A percentile compares a stretch with the other conserved stretches of the same genome.
Conservation (phyloP, 2,329 filamentous ascomycete species). For the Penicillium sp. region DNA sequence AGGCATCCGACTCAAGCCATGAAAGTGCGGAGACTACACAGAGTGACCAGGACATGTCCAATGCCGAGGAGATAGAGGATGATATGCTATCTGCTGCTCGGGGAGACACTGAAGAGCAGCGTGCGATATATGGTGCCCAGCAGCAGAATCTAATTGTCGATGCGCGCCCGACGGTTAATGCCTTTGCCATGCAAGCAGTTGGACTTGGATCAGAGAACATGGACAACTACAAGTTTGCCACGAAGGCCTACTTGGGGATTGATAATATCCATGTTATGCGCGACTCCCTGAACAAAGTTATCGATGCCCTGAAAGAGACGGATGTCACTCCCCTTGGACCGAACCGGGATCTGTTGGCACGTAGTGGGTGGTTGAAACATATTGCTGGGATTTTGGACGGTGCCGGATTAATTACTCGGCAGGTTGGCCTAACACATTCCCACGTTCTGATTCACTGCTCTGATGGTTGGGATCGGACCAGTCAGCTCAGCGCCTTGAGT, state of each 20-base stretch:
- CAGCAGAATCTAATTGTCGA: slow-evolving; percentile 95
- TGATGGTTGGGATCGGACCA: slow-evolving; percentile 97
- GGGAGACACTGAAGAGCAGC: slow-evolving; percentile 64
- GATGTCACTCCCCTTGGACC: slow-evolving; percentile 83
- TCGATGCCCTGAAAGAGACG: slow-evolving; percentile 89
- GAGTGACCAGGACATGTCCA: slow-evolving; percentile 58
- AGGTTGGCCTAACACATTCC: slow-evolving; percentile 89
- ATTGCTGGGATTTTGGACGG: slow-evolving; percentile 84
- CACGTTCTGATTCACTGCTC: slow-evolving; percentile 97
- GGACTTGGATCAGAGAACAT: slow-evolving; percentile 96
- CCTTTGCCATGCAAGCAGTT: slow-evolving; percentile 89
- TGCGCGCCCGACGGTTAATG: slow-evolving; percentile 91
- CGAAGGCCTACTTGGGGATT: slow-evolving; percentile 91
- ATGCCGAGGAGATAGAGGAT: slow-evolving; percentile 70
- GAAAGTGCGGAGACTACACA: slow-evolving; percentile 47
- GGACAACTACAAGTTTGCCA: slow-evolving; percentile 92
- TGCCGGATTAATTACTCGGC: slow-evolving; percentile 79
- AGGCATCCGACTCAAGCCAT: slow-evolving; percentile 53
- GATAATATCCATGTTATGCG: slow-evolving; percentile 99
- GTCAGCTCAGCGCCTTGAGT: slow-evolving; percentile 86
- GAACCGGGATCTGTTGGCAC: slow-evolving; percentile 76
- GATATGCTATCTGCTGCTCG: slow-evolving; percentile 63
- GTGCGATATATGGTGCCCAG: slow-evolving; percentile 84
- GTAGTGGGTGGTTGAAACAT: slow-evolving; percentile 90
- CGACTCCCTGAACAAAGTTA: slow-evolving; percentile 81